Evolutionary conservation across 768 basidiomycete genomes (phyloP), one percentile per base, ranked within the genome.

Genomic region (Floccularia luteovirens): DNA sequence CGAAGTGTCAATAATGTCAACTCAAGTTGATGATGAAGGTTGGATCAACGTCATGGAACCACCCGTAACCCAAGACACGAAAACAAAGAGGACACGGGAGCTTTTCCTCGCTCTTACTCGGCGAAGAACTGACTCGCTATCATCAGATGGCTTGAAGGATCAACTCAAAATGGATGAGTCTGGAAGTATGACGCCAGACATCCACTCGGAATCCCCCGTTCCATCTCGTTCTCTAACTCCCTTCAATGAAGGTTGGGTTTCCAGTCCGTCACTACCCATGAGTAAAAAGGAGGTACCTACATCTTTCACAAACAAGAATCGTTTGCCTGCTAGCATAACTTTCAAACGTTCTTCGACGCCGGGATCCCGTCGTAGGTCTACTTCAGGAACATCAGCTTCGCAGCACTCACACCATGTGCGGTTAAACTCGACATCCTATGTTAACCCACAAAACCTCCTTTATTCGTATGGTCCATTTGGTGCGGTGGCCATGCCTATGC

Each of bases 1-100:
- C n/a, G n/a, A n/a, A n/a, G n/a, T n/a, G n/a, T 59, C 58, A 22
- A 48, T 52, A 5, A 42, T 59, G 1, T 58, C 61, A 4, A 59
- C 60, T 3, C 62, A 55, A n/a, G 63, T 64, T 10, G 64, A 67
- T 5, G 69, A 54, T 2, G 70, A 70, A 27, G 70, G 70, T 1
- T 74, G 70, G 70, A 66, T 71, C 37, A 60, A 63, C 33, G 44
- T 62, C 12, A 46, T 53, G 5, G 55, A 63, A 24, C 44, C 46
- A 3, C 39, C 43, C 22, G 45, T 47, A 2, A 41, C 51, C 16
- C 43, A 55, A 35, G 52, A 51, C 20, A 50, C 59, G 20, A 68
- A 68, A 47, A 56, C 62, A 19, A 60, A 60, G 46, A 55, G 67
- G 43, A 64, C 66, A 1, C 57, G 64, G n/a, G 67, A 67, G 24